phyloP scores from a whole-genome alignment of 2,329 filamentous ascomycete species.

The Teratosphaeria nubilosa region DNA sequence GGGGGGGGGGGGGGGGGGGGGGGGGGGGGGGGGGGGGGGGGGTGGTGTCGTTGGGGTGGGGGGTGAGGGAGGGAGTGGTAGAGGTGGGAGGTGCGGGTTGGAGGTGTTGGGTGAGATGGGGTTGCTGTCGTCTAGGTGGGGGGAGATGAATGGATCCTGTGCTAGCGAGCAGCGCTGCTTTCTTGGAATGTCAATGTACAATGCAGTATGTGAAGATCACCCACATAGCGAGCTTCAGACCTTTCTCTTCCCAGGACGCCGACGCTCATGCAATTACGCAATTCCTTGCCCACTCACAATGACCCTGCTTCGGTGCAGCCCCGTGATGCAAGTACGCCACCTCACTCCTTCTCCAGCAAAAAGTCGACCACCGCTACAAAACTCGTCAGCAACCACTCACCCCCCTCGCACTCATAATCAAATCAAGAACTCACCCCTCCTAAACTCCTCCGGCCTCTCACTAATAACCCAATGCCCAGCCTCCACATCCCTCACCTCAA shows the following conservation, averaged over 20 bases:
- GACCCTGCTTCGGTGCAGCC: neutral
- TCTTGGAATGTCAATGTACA: no score
- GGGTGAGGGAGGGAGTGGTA: no score
- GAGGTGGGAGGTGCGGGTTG: no score
- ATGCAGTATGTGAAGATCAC: no score
- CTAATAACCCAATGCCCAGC: conserved; percentile 82
- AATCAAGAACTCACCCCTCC: conserved; percentile 47
- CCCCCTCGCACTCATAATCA: conserved; percentile 41
- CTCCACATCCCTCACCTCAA: conserved; percentile 63
- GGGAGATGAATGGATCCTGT: no score
- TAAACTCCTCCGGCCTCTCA: conserved; percentile 74
- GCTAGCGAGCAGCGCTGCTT: no score
- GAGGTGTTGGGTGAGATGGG: no score
- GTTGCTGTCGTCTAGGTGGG: no score
- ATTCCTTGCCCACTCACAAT: neutral
- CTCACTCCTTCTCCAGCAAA: conserved; percentile 41
- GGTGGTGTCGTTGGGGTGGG: no score
- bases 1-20: neutral
- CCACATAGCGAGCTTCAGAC: no score
- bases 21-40: neutral
- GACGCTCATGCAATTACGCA: neutral
- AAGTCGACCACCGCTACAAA: conserved; percentile 54
- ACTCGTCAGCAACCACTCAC: conserved; percentile 2
- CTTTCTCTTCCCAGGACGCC: neutral
- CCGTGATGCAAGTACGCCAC: neutral